Conservation (phyloP, 176 grass and related monocot genomes). For the Melocanna baccifera region DNA sequence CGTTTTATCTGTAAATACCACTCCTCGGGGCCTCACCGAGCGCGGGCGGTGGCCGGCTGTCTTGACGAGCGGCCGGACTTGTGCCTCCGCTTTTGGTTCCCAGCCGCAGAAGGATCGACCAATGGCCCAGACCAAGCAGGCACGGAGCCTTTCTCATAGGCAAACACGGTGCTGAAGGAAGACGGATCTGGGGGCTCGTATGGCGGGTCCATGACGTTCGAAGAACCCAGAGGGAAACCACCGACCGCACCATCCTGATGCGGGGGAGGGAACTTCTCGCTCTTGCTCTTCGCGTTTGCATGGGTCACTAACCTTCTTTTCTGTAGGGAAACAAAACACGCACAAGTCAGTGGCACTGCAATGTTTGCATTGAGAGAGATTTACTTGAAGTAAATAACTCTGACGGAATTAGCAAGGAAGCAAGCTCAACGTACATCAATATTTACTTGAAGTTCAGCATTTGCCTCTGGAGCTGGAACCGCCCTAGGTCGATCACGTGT, state of each 20-base stretch:
- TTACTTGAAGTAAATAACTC: no score
- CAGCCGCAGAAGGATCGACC: constrained; percentile 52
- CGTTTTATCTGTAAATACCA: constrained; percentile 31
- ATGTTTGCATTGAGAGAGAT: background rate
- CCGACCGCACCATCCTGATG: constrained; percentile 71
- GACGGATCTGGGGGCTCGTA: constrained; percentile 63
- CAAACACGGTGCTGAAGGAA: constrained; percentile 81
- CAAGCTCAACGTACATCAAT: constrained; percentile 66
- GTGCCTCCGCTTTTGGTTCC: constrained; percentile 60
- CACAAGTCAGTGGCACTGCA: constrained; percentile 9
- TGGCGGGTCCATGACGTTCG: constrained; percentile 63
- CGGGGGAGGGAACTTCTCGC: constrained; percentile 84
- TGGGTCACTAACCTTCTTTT: constrained; percentile 61
- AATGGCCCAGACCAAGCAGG: constrained; percentile 78
- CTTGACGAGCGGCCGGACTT: constrained; percentile 59
- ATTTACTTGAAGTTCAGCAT: constrained; percentile 89
- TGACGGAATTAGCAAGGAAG: constrained; percentile 6
- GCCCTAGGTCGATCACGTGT: constrained; percentile 68
- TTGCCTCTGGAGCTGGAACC: constrained; percentile 76
- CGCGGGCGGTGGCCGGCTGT: constrained; percentile 62
- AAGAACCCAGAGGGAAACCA: constrained; percentile 64
- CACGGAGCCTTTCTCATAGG: constrained; percentile 56
- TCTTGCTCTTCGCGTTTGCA: constrained; percentile 79
- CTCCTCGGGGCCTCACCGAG: constrained; percentile 40
- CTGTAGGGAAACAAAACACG: constrained; percentile 34